Evolutionary conservation across 495 filamentous ascomycete species (phyloP), one percentile per base, ranked within the genome.

Genomic region (Penicillium bovifimosum): DNA sequence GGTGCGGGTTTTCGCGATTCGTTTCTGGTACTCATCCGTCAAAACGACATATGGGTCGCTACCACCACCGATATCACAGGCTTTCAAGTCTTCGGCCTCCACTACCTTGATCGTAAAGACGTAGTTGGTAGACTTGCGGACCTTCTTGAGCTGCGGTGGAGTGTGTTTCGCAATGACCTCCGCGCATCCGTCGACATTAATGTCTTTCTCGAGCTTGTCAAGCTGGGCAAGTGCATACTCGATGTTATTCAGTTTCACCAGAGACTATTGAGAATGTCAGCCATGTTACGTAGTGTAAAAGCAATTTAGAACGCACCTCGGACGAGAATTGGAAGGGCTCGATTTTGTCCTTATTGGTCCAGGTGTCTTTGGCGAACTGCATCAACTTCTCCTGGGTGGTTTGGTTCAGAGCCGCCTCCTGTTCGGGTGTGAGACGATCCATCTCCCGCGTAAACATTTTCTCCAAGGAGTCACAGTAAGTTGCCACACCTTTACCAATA

Each of bases 21-120:
- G 86, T 65, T 96, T 97, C 64, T 96, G 92, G 66, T 95, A 97
- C 64, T 99, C 95, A 60, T 99, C 95, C 32, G 91, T 86, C 50
- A 99, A 81, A 20, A 99, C 91, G 5, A 97, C 91, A 61, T 99
- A 99, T 9, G 95, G 95, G 73, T 99, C 95, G 66, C 92, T 96
- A 51, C 83, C 80, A 47, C 95, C 95, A 59, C 86, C 90, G 53
- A 95, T 87, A 71, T 99, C 95, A 62, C 95, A 97, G 13, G 95
- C 91, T 66, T 96, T 97, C 55, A 99, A 71, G 59, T 97, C 95
- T 69, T 99, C 95, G n/a, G 87, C 95, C 62, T 99, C 95, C 27
- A 99, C 90, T 43, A 99, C 89, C 74, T 99, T 99, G 69, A 97
- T 91, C 1, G 95, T 97, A 67, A 99, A 99, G 42, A 97, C 90